phyloP scores from a whole-genome alignment of 805 yeast genomes.

The Candida tallmaniae region DNA sequence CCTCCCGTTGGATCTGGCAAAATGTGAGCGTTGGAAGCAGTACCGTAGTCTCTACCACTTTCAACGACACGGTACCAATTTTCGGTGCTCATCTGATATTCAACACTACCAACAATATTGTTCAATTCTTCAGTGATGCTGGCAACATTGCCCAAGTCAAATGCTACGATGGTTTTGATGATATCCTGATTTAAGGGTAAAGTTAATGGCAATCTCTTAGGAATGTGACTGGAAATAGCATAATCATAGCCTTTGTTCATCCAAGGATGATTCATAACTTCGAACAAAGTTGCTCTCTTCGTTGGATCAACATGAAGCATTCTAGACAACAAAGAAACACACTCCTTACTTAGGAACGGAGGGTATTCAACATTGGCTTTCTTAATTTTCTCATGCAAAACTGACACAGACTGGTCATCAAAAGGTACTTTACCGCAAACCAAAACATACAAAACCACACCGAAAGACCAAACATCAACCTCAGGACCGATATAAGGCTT shows the following conservation, averaged over 20 bases:
- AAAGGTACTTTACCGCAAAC: slow-evolving; percentile 98
- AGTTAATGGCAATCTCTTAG: slow-evolving; percentile 70
- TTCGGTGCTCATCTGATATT: slow-evolving; percentile 57
- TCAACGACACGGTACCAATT: slow-evolving; percentile 55
- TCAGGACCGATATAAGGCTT: slow-evolving; percentile 94
- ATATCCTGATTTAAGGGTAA: slow-evolving; percentile 66
- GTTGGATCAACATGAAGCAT: slow-evolving; percentile 91
- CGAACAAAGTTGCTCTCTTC: slow-evolving; percentile 72
- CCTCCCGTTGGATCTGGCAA: slow-evolving; percentile 78
- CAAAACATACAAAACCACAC: slow-evolving; percentile 89
- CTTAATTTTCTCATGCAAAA: slow-evolving; percentile 89
- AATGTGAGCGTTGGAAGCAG: slow-evolving; percentile 29
- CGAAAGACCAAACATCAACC: slow-evolving; percentile 98
- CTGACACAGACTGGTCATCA: slow-evolving; percentile 90
- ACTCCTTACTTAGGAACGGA: slow-evolving; percentile 69
- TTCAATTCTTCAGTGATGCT: slow-evolving; percentile 54
- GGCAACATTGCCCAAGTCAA: slow-evolving; percentile 73
- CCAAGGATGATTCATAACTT: slow-evolving; percentile 90
- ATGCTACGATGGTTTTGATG: slow-evolving; percentile 66
- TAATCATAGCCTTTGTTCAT: slow-evolving; percentile 83
- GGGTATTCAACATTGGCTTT: slow-evolving; percentile 93
- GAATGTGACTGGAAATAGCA: slow-evolving; percentile 66
- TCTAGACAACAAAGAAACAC: slow-evolving; percentile 71
- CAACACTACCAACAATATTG: slow-evolving; percentile 54
- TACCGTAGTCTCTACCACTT: slow-evolving; percentile 32